A percentile compares a stretch with the other conserved stretches of the same genome.
These are phyloP conservation scores for Sinapis alba DNA, from an alignment of 441 rosid species.

Conservation along the genomic window DNA sequence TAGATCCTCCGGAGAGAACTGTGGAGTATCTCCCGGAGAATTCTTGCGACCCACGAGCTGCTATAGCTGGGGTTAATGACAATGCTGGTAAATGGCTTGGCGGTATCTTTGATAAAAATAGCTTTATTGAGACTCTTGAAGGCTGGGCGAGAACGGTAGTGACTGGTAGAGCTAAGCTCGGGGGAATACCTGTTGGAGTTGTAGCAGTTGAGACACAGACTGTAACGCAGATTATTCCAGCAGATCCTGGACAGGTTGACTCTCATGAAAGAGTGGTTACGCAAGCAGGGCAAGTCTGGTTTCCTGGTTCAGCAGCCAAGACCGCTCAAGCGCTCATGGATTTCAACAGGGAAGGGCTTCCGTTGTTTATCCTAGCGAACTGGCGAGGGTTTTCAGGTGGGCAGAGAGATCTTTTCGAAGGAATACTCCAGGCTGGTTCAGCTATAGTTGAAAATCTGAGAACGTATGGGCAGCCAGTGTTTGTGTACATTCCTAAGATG, in stretches of 20 bases:
- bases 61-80: conserved; percentile 72
- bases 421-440: conserved; percentile 99
- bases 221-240: conserved; percentile 96
- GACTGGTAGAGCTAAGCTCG: conserved; percentile 98
- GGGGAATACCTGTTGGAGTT: conserved; percentile 96
- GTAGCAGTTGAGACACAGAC: conserved; percentile 99
- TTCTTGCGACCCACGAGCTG: conserved; percentile 97
- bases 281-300: conserved; percentile 99
- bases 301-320: conserved; percentile 99
- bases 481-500: conserved; percentile 98
- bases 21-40: conserved; percentile 91
- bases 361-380: conserved; percentile 95
- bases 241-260: conserved; percentile 99
- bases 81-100: conserved; percentile 86
- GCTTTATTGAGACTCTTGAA: conserved; percentile 91
- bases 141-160: conserved; percentile 99
- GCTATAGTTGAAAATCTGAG: conserved; percentile 96
- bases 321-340: conserved; percentile 97
- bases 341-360: conserved; percentile 95
- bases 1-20: conserved; percentile 84
- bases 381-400: conserved; percentile 99
- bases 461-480: conserved; percentile 95
- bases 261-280: conserved; percentile 99
- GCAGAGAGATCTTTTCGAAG: conserved; percentile 97
- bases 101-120: conserved; percentile 93